Conservation (phyloP, 2,329 filamentous ascomycete species). For the Fusarium burgessii region DNA sequence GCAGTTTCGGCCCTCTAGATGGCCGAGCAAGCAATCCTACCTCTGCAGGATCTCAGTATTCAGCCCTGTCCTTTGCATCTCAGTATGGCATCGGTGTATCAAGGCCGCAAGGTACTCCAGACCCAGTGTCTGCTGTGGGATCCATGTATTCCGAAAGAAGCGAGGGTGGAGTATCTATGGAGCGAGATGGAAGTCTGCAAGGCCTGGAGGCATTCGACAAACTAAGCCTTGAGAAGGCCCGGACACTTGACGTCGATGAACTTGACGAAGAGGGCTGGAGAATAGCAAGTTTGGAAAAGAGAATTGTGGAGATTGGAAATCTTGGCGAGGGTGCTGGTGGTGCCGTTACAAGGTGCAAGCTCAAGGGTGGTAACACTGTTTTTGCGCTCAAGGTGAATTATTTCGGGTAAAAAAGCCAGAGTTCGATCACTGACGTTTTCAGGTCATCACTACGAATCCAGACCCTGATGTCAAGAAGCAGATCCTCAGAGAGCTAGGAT, state of each 20-base stretch:
- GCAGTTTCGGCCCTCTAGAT: slow-evolving; percentile 83
- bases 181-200: slow-evolving; percentile 84
- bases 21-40: slow-evolving; percentile 83
- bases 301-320: slow-evolving; percentile 88
- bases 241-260: slow-evolving; percentile 90
- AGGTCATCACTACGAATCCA: slow-evolving; percentile 98
- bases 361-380: slow-evolving; percentile 91
- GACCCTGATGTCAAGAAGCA: slow-evolving; percentile 99
- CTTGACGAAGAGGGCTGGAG: slow-evolving; percentile 96
- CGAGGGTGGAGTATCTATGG: slow-evolving; percentile 81
- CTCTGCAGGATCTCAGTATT: slow-evolving; percentile 89
- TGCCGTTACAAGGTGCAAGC: slow-evolving; percentile 89
- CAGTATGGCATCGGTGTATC: slow-evolving; percentile 75
- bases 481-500: slow-evolving; percentile 93
- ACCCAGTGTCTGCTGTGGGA: slow-evolving; percentile 89
- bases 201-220: slow-evolving; percentile 83
- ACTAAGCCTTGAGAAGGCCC: slow-evolving; percentile 82
- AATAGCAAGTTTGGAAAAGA: slow-evolving; percentile 88
- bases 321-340: slow-evolving; percentile 95
- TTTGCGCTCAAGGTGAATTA: slow-evolving; percentile 92
- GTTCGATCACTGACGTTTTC: slow-evolving; percentile 28
- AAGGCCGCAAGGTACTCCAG: slow-evolving; percentile 76
- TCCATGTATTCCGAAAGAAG: slow-evolving; percentile 86
- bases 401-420: slow-evolving; percentile 6
- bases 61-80: slow-evolving; percentile 82